These are phyloP conservation scores for Cutaneotrichosporon sp. DNA, from an alignment of 1,284 basidiomycete genomes.

Conservation along the genomic window DNA sequence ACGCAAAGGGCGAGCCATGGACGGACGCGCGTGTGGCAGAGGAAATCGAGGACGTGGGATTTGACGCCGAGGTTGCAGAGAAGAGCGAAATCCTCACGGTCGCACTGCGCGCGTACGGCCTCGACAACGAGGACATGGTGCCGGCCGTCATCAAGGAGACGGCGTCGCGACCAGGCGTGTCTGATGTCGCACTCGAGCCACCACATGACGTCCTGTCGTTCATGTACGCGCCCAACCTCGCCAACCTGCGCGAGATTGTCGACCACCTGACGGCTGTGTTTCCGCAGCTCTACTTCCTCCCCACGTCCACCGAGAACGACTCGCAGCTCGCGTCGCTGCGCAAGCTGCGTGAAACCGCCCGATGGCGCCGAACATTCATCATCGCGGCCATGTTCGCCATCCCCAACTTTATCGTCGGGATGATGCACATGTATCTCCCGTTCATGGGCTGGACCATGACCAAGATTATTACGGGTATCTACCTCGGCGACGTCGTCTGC, in stretches of 20 bases:
- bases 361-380: conserved; percentile 80
- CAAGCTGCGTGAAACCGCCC: conserved; percentile 82
- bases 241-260: conserved; percentile 77
- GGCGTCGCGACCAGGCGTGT: conserved; percentile 66
- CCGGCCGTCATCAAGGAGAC: conserved; percentile 24
- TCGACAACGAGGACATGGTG: conserved; percentile 30
- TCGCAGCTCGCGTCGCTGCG: conserved; percentile 87
- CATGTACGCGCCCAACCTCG: conserved; percentile 66
- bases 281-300: conserved; percentile 45
- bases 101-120: conserved; percentile 42
- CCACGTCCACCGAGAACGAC: conserved; percentile 36
- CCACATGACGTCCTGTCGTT: conserved; percentile 68
- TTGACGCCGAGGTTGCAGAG: conserved; percentile 47
- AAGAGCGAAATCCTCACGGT: conserved; percentile 37
- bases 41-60: conserved; percentile 51
- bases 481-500: conserved; percentile 76
- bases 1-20: conserved; percentile 54
- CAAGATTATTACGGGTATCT: conserved; percentile 60
- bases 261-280: conserved; percentile 68
- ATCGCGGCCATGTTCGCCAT: conserved; percentile 73
- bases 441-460: conserved; percentile 46
- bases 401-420: conserved; percentile 87
- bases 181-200: conserved; percentile 64
- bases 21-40: conserved; percentile 68
- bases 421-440: conserved; percentile 65